Evolutionary conservation across 225 moss, liverwort and hornwort species (phyloP), one percentile per base, ranked within the genome.

Genomic region (Thuidium tamariscinum): DNA sequence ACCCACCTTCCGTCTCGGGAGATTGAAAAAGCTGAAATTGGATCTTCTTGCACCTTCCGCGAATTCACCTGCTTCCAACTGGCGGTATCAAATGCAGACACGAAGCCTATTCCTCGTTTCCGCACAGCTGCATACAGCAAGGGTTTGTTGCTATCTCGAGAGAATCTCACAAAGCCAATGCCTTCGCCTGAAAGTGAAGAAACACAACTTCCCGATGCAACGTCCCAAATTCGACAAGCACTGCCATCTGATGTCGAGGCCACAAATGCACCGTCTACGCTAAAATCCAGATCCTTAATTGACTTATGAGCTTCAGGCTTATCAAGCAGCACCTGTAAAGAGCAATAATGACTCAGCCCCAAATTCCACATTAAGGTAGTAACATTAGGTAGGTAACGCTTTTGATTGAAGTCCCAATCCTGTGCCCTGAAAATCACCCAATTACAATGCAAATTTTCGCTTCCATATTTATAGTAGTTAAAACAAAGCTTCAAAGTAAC

Each of bases 221-320:
- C 86, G 83, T 97, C 95, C 95, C 96, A 97, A 32, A 97, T 91
- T 65, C 95, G 92, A 85, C 95, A 97, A 11, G 94, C 93, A 79
- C 96, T 95, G 86, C 89, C 91, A 69, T 94, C 93, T 67, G 95
- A 96, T 42, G 97, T 95, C 29, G 96, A 96, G 16, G 93, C 97
- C 83, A 97, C 89, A 42, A 93, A 86, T 5, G 94, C 85, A 76
- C 95, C 94, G 79, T 97, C 97, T 92, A 97, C 88, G 88, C 97
- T 97, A 82, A 97, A 97, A 83, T 97, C 97, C 84, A 97, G 69
- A 84, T 96, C 97, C 91, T 95, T 97, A 20, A 97, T 91, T 61
- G 95, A 94, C 86, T 92, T 89, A 55, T 97, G 97, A 82, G 96
- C 95, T 57, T 88, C 87, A 70, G 94, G 89, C 77, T 93, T 90